Conservation (phyloP, 768 basidiomycete genomes). For the Tylopilus felleus region DNA sequence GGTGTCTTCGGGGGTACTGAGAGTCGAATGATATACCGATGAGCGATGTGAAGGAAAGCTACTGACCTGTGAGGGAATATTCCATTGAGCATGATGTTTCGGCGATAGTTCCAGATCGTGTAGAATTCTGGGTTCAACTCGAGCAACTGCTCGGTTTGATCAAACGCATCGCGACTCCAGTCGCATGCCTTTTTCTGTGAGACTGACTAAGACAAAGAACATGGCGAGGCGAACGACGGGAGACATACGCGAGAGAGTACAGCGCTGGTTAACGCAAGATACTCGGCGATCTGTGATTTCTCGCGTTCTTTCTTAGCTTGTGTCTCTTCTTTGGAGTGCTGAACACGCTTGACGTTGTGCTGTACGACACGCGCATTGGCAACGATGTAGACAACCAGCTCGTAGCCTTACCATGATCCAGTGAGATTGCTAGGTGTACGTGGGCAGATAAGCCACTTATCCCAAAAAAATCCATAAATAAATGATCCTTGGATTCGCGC, state of each 20-base stretch:
- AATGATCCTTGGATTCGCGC: background rate
- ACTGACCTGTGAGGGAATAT: slow-evolving; percentile 65
- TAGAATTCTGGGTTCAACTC: slow-evolving; percentile 93
- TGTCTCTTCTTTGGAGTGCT: slow-evolving; percentile 55
- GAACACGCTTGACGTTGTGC: slow-evolving; percentile 70
- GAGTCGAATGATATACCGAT: slow-evolving; percentile 12
- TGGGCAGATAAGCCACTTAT: slow-evolving; percentile 3
- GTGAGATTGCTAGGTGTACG: background rate
- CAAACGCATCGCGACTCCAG: slow-evolving; percentile 70
- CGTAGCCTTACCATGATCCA: slow-evolving; percentile 26
- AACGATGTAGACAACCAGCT: background rate
- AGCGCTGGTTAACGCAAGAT: slow-evolving; percentile 59
- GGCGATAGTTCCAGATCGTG: slow-evolving; percentile 93
- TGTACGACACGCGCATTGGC: slow-evolving; percentile 25
- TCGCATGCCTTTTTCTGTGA: slow-evolving; percentile 66
- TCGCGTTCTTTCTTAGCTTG: slow-evolving; percentile 70
- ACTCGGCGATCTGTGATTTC: slow-evolving; percentile 71
- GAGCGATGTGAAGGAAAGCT: background rate
- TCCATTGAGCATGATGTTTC: slow-evolving; percentile 70
- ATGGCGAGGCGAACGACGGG: background rate
- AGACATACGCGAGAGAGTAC: slow-evolving; percentile 61
- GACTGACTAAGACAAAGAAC: background rate
- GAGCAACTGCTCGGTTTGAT: slow-evolving; percentile 73
- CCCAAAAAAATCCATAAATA: background rate
- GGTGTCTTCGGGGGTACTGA: slow-evolving; percentile 57